These are phyloP conservation scores for Rhododendron williamsianum DNA, from an alignment of 148 eudicot genomes.

Conservation along the genomic window DNA sequence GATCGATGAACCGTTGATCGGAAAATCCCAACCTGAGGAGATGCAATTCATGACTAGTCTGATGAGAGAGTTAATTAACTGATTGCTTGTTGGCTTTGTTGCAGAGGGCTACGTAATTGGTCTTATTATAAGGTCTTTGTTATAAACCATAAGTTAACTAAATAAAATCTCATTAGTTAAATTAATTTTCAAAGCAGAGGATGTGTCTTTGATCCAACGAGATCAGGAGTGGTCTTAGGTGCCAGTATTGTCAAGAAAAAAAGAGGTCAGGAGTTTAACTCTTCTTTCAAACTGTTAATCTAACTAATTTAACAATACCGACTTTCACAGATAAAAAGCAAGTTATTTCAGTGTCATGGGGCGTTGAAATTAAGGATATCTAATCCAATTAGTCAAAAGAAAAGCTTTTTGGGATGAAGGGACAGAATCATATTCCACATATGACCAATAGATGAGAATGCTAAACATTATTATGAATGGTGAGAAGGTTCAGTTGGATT, in stretches of 20 bases:
- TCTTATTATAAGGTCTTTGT: not conserved
- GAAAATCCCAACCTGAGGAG: too few species aligned
- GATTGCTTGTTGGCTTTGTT: not conserved
- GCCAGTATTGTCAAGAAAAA: not conserved
- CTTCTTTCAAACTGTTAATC: not conserved
- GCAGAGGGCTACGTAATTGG: not conserved
- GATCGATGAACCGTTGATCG: not conserved
- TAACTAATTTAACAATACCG: too few species aligned
- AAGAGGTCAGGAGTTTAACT: not conserved
- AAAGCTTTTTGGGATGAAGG: not conserved
- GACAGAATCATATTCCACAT: not conserved
- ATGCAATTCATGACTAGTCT: too few species aligned
- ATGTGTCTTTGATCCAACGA: too few species aligned
- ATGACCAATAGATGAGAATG: not conserved
- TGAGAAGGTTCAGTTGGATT: not conserved
- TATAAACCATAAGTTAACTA: too few species aligned
- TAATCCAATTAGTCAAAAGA: not conserved
- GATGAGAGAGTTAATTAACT: too few species aligned
- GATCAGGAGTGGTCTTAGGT: not conserved
- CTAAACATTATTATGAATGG: not conserved
- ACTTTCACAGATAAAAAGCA: too few species aligned
- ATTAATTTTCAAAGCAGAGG: too few species aligned
- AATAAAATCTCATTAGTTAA: too few species aligned
- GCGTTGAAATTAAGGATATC: not conserved
- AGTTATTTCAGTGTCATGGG: not conserved